These are phyloP conservation scores for Stenocarpella maydis DNA, from an alignment of 2,329 filamentous ascomycete species.

Conservation along the genomic window DNA sequence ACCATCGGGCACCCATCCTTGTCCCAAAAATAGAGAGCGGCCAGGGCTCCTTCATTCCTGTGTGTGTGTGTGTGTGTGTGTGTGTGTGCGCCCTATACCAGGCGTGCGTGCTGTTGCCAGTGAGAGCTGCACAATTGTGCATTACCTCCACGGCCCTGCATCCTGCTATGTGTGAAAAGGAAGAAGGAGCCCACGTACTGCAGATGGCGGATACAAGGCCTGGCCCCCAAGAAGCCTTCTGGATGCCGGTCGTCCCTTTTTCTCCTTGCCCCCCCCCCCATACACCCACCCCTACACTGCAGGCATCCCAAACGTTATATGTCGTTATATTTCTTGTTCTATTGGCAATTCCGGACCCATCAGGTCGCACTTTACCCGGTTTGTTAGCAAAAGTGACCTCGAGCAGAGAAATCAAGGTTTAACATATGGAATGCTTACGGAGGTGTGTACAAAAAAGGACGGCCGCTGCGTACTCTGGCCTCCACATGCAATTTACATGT, in stretches of 20 bases:
- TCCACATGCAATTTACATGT: slow-evolving; percentile 13
- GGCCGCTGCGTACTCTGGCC: slow-evolving; percentile 7
- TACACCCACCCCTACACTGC: no score
- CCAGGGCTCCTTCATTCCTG: not conserved
- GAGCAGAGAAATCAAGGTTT: no score
- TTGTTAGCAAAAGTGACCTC: no score
- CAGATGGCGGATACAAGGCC: not conserved
- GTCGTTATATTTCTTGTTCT: no score
- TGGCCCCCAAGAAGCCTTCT: slow-evolving; percentile 2
- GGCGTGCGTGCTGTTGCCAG: not conserved
- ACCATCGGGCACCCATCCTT: slow-evolving; percentile 25
- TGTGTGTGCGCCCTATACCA: no score
- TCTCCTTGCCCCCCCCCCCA: not conserved
- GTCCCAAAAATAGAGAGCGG: slow-evolving; percentile 23
- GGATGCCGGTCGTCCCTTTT: not conserved
- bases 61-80: not conserved
- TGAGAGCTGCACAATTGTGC: not conserved
- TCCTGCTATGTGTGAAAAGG: no score
- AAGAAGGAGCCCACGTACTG: no score
- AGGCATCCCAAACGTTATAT: no score
- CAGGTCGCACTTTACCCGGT: no score
- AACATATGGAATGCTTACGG: no score
- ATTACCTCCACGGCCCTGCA: not conserved
- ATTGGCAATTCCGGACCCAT: no score
- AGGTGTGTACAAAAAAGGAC: no score